phyloP scores from a whole-genome alignment of 177 flowering plant genomes.

The Vitis hybrid region DNA sequence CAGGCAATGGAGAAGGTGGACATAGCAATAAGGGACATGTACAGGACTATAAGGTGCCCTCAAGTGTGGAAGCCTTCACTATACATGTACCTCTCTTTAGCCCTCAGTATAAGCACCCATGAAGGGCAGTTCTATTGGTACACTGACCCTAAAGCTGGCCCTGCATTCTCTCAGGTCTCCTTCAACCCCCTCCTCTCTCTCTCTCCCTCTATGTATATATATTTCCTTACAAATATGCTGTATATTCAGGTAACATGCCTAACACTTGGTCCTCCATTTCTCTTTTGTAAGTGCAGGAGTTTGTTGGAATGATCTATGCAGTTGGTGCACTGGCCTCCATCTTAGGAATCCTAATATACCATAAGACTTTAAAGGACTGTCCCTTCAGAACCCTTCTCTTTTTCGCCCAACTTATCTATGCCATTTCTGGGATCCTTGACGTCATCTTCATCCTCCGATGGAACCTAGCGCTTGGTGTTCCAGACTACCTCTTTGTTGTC shows the following conservation, averaged over 20 bases:
- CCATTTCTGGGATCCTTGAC: conserved; percentile 59
- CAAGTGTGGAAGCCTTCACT: conserved; percentile 81
- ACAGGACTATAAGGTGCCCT: conserved; percentile 51
- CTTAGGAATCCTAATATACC: conserved; percentile 62
- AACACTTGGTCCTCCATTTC: too few species aligned
- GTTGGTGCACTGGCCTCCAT: conserved; percentile 73
- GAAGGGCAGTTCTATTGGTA: conserved; percentile 86
- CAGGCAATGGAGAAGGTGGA: conserved; percentile 42
- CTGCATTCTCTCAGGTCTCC: conserved; percentile 71
- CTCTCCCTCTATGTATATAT: not conserved
- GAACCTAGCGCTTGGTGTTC: conserved; percentile 60
- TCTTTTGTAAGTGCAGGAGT: conserved; percentile 41
- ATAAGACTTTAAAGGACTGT: conserved; percentile 52
- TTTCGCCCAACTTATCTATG: conserved; percentile 59
- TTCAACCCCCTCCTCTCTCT: not conserved
- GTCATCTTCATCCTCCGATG: conserved; percentile 58
- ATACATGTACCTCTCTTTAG: conserved; percentile 64
- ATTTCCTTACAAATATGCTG: too few species aligned
- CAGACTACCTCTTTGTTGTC: conserved; percentile 60
- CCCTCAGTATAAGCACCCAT: conserved; percentile 63
- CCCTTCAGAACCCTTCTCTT: conserved; percentile 58
- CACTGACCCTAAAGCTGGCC: conserved; percentile 72
- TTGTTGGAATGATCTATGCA: conserved; percentile 65
- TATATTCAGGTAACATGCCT: too few species aligned
- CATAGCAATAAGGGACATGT: conserved; percentile 49